Conservation (phyloP, 116 monocot species). For the Papilionanthe hybrid region DNA sequence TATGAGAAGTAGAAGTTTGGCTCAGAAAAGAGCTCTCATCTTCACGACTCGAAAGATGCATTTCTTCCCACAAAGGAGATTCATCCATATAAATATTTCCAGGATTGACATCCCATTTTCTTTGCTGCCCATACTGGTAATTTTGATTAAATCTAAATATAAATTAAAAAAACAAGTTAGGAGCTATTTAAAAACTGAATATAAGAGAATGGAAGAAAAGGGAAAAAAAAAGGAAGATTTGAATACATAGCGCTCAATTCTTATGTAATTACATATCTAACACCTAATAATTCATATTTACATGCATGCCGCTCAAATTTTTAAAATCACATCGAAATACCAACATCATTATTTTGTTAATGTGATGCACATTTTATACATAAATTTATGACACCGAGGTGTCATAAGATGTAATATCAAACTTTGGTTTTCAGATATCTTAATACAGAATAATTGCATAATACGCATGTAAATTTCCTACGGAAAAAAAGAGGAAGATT, state of each 20-base stretch:
- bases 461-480: too few relatives aligned
- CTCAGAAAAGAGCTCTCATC: constrained; percentile 27
- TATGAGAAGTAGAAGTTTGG: constrained; percentile 19
- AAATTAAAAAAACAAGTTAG: not conserved
- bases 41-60: constrained; percentile 25
- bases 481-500: too few relatives aligned
- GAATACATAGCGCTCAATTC: too few relatives aligned
- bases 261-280: too few relatives aligned
- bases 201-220: not conserved
- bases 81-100: constrained; percentile 26
- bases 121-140: constrained; percentile 26
- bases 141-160: constrained; percentile 26
- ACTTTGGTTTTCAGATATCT: too few relatives aligned
- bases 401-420: too few relatives aligned
- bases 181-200: not conserved
- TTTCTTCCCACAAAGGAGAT: constrained; percentile 29
- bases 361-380: too few relatives aligned
- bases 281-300: too few relatives aligned
- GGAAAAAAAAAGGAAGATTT: not conserved
- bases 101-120: constrained; percentile 37
- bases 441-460: too few relatives aligned
- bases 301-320: not conserved
- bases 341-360: too few relatives aligned
- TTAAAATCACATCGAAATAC: not conserved
- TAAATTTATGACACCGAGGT: too few relatives aligned